These are phyloP conservation scores for Pythium aquatile DNA, from an alignment of 352 stramenopile species.

Conservation along the genomic window DNA sequence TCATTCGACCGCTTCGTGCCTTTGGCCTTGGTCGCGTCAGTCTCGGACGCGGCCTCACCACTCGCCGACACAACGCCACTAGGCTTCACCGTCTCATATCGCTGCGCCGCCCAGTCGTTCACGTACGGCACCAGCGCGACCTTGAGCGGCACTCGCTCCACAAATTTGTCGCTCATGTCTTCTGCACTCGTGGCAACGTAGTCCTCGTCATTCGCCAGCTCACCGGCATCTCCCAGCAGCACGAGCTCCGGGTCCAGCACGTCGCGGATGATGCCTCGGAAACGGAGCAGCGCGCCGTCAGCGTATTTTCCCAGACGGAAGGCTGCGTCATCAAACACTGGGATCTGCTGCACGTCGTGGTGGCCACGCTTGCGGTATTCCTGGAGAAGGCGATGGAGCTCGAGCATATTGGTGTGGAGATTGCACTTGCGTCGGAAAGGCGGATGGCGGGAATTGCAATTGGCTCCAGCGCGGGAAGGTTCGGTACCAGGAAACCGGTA, in stretches of 20 bases:
- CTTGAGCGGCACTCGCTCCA: slow-evolving; percentile 63
- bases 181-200: background rate
- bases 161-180: slow-evolving; percentile 32
- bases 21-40: slow-evolving; percentile 19
- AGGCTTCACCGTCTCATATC: slow-evolving; percentile 26
- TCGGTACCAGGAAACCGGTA: slow-evolving; percentile 2
- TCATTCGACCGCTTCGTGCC: slow-evolving; percentile 50
- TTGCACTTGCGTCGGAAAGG: background rate
- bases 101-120: slow-evolving; percentile 48
- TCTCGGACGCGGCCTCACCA: slow-evolving; percentile 11
- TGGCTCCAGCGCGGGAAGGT: background rate
- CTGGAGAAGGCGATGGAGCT: slow-evolving; percentile 24
- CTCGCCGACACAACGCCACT: background rate
- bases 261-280: slow-evolving; percentile 69
- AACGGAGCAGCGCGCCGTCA: slow-evolving; percentile 54
- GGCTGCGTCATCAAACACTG: slow-evolving; percentile 46
- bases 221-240: slow-evolving; percentile 28
- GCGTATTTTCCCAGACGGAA: slow-evolving; percentile 51
- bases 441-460: slow-evolving; percentile 12
- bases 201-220: background rate
- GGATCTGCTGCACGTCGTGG: slow-evolving; percentile 15
- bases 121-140: slow-evolving; percentile 59
- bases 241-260: slow-evolving; percentile 76
- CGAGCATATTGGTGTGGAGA: slow-evolving; percentile 10
- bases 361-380: slow-evolving; percentile 15